Base-by-base conservation (phyloP, 345 rosid species). In the Salix arbutifolia region DNA sequence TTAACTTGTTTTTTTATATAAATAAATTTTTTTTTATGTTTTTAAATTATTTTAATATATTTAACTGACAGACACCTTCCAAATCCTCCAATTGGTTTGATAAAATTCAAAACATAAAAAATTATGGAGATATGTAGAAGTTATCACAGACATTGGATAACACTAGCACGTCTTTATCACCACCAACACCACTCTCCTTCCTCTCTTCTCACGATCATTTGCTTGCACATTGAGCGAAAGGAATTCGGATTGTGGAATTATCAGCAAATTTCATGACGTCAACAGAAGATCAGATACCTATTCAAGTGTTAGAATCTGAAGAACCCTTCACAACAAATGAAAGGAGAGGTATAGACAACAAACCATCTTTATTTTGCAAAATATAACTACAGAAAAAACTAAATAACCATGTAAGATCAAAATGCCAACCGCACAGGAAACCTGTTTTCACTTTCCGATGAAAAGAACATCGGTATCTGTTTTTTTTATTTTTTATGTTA, bases 371-470 rank as follows among this genome's bases (percentile, higher is more conserved):
- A 35, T 67, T 37, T 33, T 19, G 33, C 70, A 4, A 68, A 53
- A 25, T 66, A 33, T 66, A 62, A 77, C 23, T 21, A 48, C 44
- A 79, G 13, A 8, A 71, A 76, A 76, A 75, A 25, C 1, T 1
- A 56, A 31, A 56, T 56, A 10, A 56, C 62, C 9, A n/a, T 56
- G 62, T 6, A 56, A 9, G 28, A n/a, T n/a, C 14, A 56, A 18
- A 56, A 56, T 56, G 12, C 62, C 28, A 56, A 26, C 28, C 21
- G 25, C 0, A n/a, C 60, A 52, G 8, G 23, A 18, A 19, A 52
- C 11, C 60, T n/a, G 28, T 56, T 3, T 56, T 56, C 61, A n/a
- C 14, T 56, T 56, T n/a, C 14, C 6, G 46, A 40, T 44, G 50
- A 72, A 38, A 40, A 65, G 10, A 31, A 25, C 17, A 70, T 30